Base-by-base conservation (phyloP, 2,329 filamentous ascomycete species). In the Aureobasidium sp. region DNA sequence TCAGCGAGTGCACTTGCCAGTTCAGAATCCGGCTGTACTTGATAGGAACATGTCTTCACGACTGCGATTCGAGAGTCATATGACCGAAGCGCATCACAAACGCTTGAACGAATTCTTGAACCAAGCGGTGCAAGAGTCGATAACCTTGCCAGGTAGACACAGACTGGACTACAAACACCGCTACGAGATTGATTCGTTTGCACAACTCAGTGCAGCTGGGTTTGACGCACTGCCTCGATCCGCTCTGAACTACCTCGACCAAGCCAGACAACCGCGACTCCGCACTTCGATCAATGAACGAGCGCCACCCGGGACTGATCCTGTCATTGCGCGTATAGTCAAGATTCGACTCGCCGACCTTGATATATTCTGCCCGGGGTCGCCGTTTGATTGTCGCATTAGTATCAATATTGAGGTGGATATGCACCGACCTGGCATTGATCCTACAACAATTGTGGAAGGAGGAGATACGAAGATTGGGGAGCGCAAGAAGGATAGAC, bases 371-470 rank as follows among this genome's bases (percentile, higher is more conserved):
- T 88, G 91, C 68, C 93, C 94, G 0, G 79, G 80, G 55, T 84
- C 83, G 9, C 84, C 85, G 3, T 89, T 97, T 70, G 94, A 99
- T 75, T 96, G 91, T 76, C 89, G 94, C 12, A 87, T 99, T 67
- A 96, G 91, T 69, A 86, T 99, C 70, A 97, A 96, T 71, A 82
- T 99, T 2, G 95, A 99, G 84, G 91, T 95, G 84, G 83, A 87
- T 60, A 96, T 65, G 48, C 64, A 69, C 51, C 65, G 87, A 78
- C 71, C 76, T 3, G 70, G 71, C 27, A 82, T 91, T 3, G 90
- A 91, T 27, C 79, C 84, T 1, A 41, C 36, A 37, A 23, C 47
- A 56, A 70, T 89, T 0, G 79, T 85, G 8, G 77, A 78, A 26
- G 74, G 86, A 2, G 72, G 77, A 0, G 74, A 79, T 3, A 69